phyloP scores from a whole-genome alignment of 2,329 filamentous ascomycete genomes.

The Fusarium mundagurra region DNA sequence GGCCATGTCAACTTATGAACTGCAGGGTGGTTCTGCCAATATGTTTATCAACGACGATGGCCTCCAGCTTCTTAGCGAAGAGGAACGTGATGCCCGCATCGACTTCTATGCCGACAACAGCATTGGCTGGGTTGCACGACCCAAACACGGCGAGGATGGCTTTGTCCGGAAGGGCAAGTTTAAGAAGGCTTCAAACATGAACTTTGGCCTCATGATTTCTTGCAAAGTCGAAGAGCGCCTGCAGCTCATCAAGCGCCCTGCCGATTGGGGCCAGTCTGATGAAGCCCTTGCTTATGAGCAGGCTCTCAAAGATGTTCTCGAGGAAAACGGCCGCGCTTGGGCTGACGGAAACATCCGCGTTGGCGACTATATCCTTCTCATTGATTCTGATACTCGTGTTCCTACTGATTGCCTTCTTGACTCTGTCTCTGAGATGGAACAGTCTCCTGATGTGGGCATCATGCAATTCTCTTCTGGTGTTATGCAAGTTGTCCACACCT shows the following conservation, averaged over 20 bases:
- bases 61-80: conserved; percentile 72
- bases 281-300: conserved; percentile 73
- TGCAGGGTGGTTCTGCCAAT: conserved; percentile 81
- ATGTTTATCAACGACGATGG: conserved; percentile 82
- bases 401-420: conserved; percentile 81
- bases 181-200: conserved; percentile 80
- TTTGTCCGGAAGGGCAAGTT: conserved; percentile 73
- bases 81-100: conserved; percentile 70
- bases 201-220: conserved; percentile 74
- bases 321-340: conserved; percentile 76
- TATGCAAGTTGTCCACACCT: conserved; percentile 81
- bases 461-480: conserved; percentile 82
- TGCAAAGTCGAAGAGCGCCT: conserved; percentile 78
- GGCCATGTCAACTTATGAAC: conserved; percentile 79
- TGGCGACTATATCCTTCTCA: conserved; percentile 80
- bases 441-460: conserved; percentile 80
- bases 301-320: conserved; percentile 72
- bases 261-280: conserved; percentile 74
- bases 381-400: conserved; percentile 83
- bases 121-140: conserved; percentile 75
- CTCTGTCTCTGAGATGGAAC: conserved; percentile 84
- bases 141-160: conserved; percentile 69
- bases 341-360: conserved; percentile 87
- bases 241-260: conserved; percentile 62
- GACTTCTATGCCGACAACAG: conserved; percentile 76